phyloP scores from a whole-genome alignment of 768 basidiomycete species.

The Lactarius vividus region DNA sequence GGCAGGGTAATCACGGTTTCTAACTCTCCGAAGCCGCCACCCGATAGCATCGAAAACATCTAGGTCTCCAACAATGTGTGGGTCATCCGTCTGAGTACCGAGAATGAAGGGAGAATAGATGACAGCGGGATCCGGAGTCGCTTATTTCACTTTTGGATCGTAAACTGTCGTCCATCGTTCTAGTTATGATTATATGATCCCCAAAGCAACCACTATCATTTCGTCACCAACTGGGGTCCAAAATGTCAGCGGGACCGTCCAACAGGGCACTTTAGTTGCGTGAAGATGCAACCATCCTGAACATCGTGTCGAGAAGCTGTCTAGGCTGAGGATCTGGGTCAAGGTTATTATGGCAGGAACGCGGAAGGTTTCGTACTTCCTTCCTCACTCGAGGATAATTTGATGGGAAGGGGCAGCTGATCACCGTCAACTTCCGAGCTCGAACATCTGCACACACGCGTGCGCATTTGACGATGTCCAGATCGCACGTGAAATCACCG shows the following conservation, averaged over 20 bases:
- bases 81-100: not conserved
- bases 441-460: no score
- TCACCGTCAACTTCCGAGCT: no score
- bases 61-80: not conserved
- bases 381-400: not conserved
- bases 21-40: not conserved
- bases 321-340: not conserved
- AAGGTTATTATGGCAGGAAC: no score
- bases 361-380: not conserved
- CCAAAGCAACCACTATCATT: not conserved
- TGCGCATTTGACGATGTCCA: no score
- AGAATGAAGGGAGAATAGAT: not conserved
- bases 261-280: not conserved
- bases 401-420: no score
- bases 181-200: not conserved
- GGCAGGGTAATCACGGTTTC: not conserved
- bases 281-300: not conserved
- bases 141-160: not conserved
- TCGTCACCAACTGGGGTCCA: not conserved
- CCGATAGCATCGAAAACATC: not conserved
- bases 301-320: not conserved
- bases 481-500: no score
- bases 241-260: not conserved
- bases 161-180: no score
- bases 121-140: not conserved